Base-by-base conservation (phyloP, 2,329 filamentous ascomycete species). In the Achaetomium macrosporum region DNA sequence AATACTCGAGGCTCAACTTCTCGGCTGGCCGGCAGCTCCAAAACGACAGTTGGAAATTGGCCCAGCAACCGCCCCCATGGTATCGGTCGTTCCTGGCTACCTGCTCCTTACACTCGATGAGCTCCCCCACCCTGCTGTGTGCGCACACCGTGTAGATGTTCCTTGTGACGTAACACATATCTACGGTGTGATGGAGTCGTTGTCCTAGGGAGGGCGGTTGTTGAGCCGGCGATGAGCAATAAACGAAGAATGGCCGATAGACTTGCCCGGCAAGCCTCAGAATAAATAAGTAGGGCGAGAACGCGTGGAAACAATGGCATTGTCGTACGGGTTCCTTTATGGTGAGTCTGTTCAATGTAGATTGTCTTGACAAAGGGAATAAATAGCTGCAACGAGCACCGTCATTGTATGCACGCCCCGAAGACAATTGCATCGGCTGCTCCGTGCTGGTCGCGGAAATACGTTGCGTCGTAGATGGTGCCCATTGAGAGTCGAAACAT, bases 81-180 rank as follows among this genome's bases (percentile, higher is more conserved):
- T 15, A 35, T 25, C 13, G 16, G 42, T 39, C 52, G 25, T 37
- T 49, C 16, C 45, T 51, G 12, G 9, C 35, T 13, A 46, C 45
- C 29, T 51, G 48, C 2, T 10, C 10, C 36, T 25, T 12, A 25
- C 53, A 55, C 37, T 42, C 36, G 40, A 44, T 16, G 0, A 44
- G 13, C 11, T 36, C 40, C 16, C 44, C 45, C 2, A 46, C 30
- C 2, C 19, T 37, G 30, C 1, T 25, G 31, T 57, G 55, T 15
- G 51, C 43, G 29, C 55, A 57, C 29, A 54, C 51, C 13, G 55
- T 57, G 45, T 51, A 54, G 31, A 57, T 16, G 36, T 45, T 51
- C 13, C 29, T 44, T 19, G 30, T 15, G 19, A 44, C 37, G 51
- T 51, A 31, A 33, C 51, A 57, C 55, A 57, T 57, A 20, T 4